Evolutionary conservation across 2,329 filamentous ascomycete species (phyloP), one percentile per base, ranked within the genome.

Genomic region (Fusarium fracticaudum): DNA sequence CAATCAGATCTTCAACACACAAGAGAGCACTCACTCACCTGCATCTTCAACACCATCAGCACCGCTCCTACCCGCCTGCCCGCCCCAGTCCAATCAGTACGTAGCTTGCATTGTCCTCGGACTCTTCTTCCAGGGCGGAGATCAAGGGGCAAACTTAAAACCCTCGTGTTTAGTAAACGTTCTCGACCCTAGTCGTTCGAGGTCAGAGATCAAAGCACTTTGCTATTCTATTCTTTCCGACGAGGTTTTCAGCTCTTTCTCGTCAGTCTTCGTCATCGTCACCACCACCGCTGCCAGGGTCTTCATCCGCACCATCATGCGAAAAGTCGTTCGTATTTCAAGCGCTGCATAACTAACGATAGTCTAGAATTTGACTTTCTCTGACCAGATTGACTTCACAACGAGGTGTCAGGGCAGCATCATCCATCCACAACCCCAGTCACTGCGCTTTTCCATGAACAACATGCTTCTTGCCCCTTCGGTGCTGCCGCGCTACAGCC

Each of bases 371-470:
- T 63, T 50, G 60, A 60, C 41, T 54, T 66, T 58, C 33, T 45
- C 38, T 22, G 24, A 24, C 51, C 44, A 57, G 60, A 66, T 72
- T 64, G 59, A 61, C 60, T 57, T 72, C 44, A 22, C 38, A 51
- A 51, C 12, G 47, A 57, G 43, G 73, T 77, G 76, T 78, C 71
- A 76, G 67, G 54, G 55, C 73, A 75, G 67, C 76, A 78, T 77
- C 76, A 75, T 75, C 54, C 76, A 76, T 76, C 60, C 57, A 33
- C 51, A 33, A 55, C 58, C 45, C 55, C 70, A 60, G 40, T 55
- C 26, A 31, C 38, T 24, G 59, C 61, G 53, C 60, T 66, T 67
- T 51, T 61, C 53, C 51, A 44, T 60, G 62, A 64, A 57, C 41
- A 57, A 40, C 47, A 61, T 29, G 40, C 57, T 67, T 62, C 57